A percentile compares a stretch with the other conserved stretches of the same genome.
Evolutionary conservation across 2,329 filamentous ascomycete genomes (phyloP).

Genomic region (Fusarium coicis): DNA sequence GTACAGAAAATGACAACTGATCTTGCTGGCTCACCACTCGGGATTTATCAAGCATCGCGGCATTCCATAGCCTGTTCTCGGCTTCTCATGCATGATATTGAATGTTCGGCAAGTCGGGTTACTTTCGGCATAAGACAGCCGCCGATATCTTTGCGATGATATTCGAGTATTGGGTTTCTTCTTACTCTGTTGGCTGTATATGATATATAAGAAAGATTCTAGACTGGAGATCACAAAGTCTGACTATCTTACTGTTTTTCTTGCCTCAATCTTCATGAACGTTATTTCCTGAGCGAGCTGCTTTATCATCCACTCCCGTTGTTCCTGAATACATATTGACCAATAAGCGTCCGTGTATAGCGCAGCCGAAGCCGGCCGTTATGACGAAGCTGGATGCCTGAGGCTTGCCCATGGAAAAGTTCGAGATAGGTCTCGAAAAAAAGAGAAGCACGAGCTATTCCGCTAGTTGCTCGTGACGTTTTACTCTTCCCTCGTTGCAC

Average conservation of each 20-base stretch:
- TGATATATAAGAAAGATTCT: background rate
- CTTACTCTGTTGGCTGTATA: background rate
- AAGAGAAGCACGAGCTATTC: constrained; percentile 30
- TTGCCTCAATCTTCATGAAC: background rate
- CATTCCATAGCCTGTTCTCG: constrained; percentile 20
- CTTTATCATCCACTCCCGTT: constrained; percentile 26
- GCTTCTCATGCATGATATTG: constrained; percentile 17
- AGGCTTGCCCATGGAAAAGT: constrained; percentile 44
- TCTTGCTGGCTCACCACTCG: background rate
- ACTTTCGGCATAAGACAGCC: constrained; percentile 42
- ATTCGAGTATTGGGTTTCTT: background rate
- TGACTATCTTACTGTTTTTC: background rate
- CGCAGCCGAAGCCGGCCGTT: constrained; percentile 40
- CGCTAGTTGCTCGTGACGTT: constrained; percentile 20
- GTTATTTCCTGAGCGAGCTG: constrained; percentile 15
- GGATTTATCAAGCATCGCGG: background rate
- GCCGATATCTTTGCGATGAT: background rate
- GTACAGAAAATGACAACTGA: background rate
- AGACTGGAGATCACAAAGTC: background rate
- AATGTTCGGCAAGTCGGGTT: constrained; percentile 32
- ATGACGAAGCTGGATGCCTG: constrained; percentile 47
- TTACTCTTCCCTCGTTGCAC: constrained; percentile 18
- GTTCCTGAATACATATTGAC: constrained; percentile 12
- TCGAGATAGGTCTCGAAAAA: constrained; percentile 46
- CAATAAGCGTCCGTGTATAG: constrained; percentile 30